Evolutionary conservation across 768 basidiomycete species (phyloP), one percentile per base, ranked within the genome.

Genomic region (Termitomyces sp.): DNA sequence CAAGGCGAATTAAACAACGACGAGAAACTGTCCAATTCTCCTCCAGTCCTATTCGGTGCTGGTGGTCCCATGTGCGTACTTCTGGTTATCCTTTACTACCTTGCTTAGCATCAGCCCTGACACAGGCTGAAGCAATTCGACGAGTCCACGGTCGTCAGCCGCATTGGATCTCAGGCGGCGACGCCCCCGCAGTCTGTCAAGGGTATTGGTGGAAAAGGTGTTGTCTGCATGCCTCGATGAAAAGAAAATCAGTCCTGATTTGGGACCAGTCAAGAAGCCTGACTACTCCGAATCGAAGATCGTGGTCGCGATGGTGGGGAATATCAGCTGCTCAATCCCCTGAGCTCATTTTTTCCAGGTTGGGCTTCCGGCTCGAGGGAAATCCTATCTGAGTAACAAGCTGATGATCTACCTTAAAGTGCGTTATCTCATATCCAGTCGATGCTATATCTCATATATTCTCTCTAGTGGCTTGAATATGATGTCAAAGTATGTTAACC

Each of bases 271-370:
- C 47, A 89, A 91, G 54, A 98, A 96, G 71, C 97, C 97, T 5
- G 97, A 99, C 67, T 98, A 98, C 65, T 97, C 94, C 3, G 95
- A 98, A 68, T 92, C 93, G 37, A 99, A 98, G 82, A 97, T 99
- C 62, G 94, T 99, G 7, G 83, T 98, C 12, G 96, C 96, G 3
- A 98, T 98, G 92, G 96, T 94, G 53, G 49, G 73, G 57, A 34
- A 26, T 26, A 41, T 31, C 24, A 31, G 29, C 53, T 47, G 31
- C 29, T 14, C 54, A 46, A 24, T 55, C 18, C 31, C 56, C 37
- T 32, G 50, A 44, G 42, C 39, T 55, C 53, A 49, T 26, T 53
- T 16, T 37, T 46, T 24, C 41, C 63, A 95, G 93, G 94, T 98
- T 59, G 97, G 97, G 29, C 73, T 99, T 44, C 97, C 97, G n/a